A percentile compares a stretch with the other conserved stretches of the same genome.
These are phyloP conservation scores for Pseudocercospora musae DNA, from an alignment of 2,329 filamentous ascomycete genomes.

Conservation along the genomic window DNA sequence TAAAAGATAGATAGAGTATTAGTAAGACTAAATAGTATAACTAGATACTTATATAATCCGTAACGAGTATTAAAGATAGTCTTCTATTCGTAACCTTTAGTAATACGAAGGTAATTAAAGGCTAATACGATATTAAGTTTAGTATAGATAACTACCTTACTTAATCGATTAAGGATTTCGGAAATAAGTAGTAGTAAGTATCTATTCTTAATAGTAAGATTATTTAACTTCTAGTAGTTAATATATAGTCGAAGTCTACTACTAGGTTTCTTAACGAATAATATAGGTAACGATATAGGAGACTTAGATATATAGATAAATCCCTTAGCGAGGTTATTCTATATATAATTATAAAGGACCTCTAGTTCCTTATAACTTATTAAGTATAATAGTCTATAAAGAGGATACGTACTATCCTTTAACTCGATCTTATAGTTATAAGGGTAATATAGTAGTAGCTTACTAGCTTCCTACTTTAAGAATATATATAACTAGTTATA, in stretches of 20 bases:
- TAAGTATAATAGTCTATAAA: background rate
- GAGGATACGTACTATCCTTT: background rate
- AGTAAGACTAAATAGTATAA: no score
- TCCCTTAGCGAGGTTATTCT: background rate
- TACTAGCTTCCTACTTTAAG: background rate
- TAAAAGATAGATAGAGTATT: no score
- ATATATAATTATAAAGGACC: background rate
- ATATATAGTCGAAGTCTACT: background rate
- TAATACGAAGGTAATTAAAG: background rate
- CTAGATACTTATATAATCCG: no score
- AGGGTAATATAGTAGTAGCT: background rate
- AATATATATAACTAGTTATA: background rate
- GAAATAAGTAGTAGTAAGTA: no score
- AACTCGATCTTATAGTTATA: background rate
- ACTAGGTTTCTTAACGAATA: background rate
- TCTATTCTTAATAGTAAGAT: background rate
- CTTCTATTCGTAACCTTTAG: background rate
- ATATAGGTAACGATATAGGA: no score
- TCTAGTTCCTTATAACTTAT: background rate
- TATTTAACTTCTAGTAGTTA: background rate
- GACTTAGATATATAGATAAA: no score
- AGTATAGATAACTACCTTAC: no score
- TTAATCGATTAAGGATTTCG: no score
- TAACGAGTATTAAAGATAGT: background rate
- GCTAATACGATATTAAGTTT: no score